Base-by-base conservation (phyloP, 176 grass and related monocot genomes). In the Carex pumila region DNA sequence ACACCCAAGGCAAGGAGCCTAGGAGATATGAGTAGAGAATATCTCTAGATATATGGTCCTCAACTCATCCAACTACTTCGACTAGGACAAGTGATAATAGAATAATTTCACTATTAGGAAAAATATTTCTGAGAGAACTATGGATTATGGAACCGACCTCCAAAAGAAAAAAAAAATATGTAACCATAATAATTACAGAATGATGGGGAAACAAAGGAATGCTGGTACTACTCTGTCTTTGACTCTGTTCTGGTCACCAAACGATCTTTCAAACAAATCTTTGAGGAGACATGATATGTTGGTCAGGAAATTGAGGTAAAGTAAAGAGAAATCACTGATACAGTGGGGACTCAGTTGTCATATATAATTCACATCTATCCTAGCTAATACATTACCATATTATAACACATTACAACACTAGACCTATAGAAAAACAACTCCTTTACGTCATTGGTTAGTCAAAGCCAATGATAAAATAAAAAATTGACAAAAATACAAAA, bases 291-390 rank as follows among this genome's bases (percentile, higher is more conserved):
- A 52, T 70, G 14, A 5, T 53, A 19, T 75, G 21, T 15, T 52
- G 15, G 47, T 75, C 10, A 56, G 17, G 5, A 74, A 84, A 52
- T 31, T 67, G 34, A 61, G 29, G 15, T 41, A 47, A 56, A 74
- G 58, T 13, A 58, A 69, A 58, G 7, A 84, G 31, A 74, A 71
- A 74, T 34, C 30, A 58, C 43, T 74, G 21, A 71, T 84, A 84
- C 29, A 74, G 32, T 60, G 22, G 14, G 1, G 6, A 60, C 49
- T 15, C 1, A 63, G 6, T 62, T 22, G 32, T 80, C 55, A 25
- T 61, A 81, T 21, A 70, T 81, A 63, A 61, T 81, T 63, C 79
- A 81, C 79, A 81, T 12, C 58, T 63, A 81, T 81, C 79, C 79
- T 81, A 81, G 10, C 12, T 29, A 62, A 64, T 81, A 81, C 60